Base-by-base conservation (phyloP, 495 filamentous ascomycete species). In the Massariosphaeria phaeospora region DNA sequence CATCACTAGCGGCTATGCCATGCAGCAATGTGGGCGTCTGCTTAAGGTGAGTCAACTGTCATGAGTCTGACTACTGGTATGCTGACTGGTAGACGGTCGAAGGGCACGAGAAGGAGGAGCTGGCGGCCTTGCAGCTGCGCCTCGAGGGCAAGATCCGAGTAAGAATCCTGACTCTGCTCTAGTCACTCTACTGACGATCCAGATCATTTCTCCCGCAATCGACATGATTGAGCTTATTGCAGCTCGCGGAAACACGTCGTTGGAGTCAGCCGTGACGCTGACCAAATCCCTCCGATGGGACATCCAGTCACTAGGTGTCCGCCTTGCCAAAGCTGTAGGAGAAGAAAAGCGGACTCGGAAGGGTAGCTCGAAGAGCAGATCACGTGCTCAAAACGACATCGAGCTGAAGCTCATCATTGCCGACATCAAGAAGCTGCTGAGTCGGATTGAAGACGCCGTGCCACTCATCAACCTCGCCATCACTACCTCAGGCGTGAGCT, bases 401-500 rank as follows among this genome's bases (percentile, higher is more conserved):
- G 82, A 93, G 66, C 71, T 96, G 31, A 78, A 84, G 59, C 66
- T 71, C 27, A 84, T 96, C 41, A 81, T 89, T 45, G 68, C 70
- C 20, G 88, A 89, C 40, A 94, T 95, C 59, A 86, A 83, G 58
- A 79, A 71, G 25, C 70, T 99, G 13, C 78, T 97, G 8, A 66
- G 66, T 17, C 80, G 85, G 4, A 95, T 99, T 45, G 94, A 99
- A 66, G 85, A 95, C 67, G 87, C 91, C 20, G 89, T 99, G 15
- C 91, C 93, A 4, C 75, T 96, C 1, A 89, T 99, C 68, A 95
- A 89, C 57, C 76, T 99, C 17, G 95, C 94, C 29, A 95, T 99
- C 62, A 91, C 90, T 2, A 94, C 93, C 5, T 97, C 94, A 3
- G 94, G 94, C 0, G 89, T 88, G 20, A 91, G 79, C 55, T 70